Conservation (phyloP, 2,329 filamentous ascomycete genomes). For the Fusarium longipes region DNA sequence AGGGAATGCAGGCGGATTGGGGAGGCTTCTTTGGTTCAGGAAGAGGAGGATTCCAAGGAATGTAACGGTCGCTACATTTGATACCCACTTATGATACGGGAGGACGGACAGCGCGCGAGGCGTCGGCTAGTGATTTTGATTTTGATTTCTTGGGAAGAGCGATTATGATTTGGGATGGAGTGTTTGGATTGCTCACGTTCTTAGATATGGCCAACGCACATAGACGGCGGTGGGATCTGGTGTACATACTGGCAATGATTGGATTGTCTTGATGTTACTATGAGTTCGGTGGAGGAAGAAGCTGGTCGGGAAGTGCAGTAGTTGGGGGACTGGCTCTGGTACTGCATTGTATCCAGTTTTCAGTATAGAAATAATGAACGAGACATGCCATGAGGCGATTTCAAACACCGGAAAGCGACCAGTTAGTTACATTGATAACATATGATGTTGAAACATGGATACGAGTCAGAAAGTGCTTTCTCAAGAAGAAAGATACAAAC, state of each 20-base stretch:
- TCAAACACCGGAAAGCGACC: background rate
- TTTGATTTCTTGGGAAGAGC: slow-evolving; percentile 38
- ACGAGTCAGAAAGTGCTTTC: background rate
- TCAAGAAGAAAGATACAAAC: background rate
- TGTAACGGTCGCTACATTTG: slow-evolving; percentile 53
- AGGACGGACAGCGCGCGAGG: slow-evolving; percentile 44
- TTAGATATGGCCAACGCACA: slow-evolving; percentile 37
- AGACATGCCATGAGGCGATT: slow-evolving; percentile 8
- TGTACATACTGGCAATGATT: slow-evolving; percentile 27
- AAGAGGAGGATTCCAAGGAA: slow-evolving; percentile 57
- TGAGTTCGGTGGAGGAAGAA: background rate
- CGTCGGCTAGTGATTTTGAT: slow-evolving; percentile 42
- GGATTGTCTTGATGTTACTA: slow-evolving; percentile 6
- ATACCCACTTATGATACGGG: slow-evolving; percentile 54
- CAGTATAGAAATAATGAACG: slow-evolving; percentile 34
- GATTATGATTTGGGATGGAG: slow-evolving; percentile 41
- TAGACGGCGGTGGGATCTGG: slow-evolving; percentile 30
- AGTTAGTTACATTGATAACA: background rate
- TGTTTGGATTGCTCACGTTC: slow-evolving; percentile 18
- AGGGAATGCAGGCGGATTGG: slow-evolving; percentile 60
- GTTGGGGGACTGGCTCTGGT: slow-evolving; percentile 1
- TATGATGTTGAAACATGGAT: background rate
- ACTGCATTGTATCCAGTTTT: slow-evolving; percentile 13
- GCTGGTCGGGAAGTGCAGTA: slow-evolving; percentile 19
- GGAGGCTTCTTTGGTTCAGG: slow-evolving; percentile 60